Percentiles rank a stretch among this genome's conserved stretches.
phyloP scores from a whole-genome alignment of 208 protist species.

The Leishmania arabica region DNA sequence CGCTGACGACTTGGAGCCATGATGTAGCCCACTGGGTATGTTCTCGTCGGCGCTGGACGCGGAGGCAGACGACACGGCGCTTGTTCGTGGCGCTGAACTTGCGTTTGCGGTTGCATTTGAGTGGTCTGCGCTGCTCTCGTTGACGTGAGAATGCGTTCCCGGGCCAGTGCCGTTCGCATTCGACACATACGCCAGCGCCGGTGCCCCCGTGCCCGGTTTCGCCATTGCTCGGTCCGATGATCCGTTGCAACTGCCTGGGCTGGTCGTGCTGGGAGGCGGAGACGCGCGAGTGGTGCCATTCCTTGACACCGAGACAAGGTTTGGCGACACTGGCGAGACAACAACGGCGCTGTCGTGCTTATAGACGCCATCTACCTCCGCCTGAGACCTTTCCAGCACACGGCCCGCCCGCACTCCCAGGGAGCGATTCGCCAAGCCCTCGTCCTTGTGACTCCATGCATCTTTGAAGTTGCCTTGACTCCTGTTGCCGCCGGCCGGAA shows the following conservation, averaged over 20 bases:
- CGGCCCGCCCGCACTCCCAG: neutral
- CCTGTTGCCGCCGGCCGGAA: neutral
- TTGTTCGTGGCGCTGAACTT: neutral
- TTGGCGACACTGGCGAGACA: neutral
- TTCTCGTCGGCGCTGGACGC: neutral
- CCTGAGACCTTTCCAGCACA: neutral
- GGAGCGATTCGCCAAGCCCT: neutral
- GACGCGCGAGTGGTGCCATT: neutral
- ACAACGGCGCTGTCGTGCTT: neutral
- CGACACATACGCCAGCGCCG: neutral
- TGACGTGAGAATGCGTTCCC: neutral
- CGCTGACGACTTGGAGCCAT: neutral
- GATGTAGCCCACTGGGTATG: neutral
- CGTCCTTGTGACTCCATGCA: conserved; percentile 16
- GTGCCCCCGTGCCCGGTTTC: neutral
- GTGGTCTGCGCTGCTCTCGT: neutral
- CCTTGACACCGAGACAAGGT: neutral
- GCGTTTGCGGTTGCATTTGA: neutral
- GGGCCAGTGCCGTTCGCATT: too few relatives aligned
- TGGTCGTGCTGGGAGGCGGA: too few relatives aligned
- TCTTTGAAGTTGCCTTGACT: conserved; percentile 24
- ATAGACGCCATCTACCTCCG: neutral
- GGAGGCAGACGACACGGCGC: neutral
- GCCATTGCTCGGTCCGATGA: neutral
- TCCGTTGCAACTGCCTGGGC: neutral